Evolutionary conservation across 2,329 filamentous ascomycete genomes (phyloP), one percentile per base, ranked within the genome.

Genomic region (Hypoxylon sp.): DNA sequence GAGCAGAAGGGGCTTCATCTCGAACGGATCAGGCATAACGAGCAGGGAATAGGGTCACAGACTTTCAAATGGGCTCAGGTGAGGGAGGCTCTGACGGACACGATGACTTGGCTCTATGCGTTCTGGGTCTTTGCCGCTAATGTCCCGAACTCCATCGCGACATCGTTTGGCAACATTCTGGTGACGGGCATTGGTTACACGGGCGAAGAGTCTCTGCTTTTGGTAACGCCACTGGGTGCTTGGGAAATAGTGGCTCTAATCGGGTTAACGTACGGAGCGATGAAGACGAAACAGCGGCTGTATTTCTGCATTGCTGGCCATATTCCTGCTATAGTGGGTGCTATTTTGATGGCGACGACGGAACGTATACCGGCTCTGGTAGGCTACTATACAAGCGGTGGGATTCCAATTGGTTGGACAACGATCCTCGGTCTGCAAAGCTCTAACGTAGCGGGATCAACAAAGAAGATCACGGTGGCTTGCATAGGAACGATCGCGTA

Each of bases 81-180:
- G 42, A 68, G 62, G 46, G 80, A 82, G 61, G 79, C 79, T 5
- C 61, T 81, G 6, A 63, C 40, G 0, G 79, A 81, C 56, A 77
- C 77, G 0, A 77, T 77, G 68, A 80, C 79, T 8, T 81, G 79
- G 79, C 69, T 81, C 40, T 75, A 75, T 55, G 73, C 72, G 0
- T 80, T 82, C 59, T 80, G 77, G 77, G 72, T 80, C 33, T 78
- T 81, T 37, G 78, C 78, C 0, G 78, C 77, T 35, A 81, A 82
- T 53, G 75, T 81, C 6, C 79, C 79, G 2, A 81, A 81, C 53
- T 79, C 77, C 0, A 79, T 77, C 48, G 77, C 77, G 4, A 81
- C 78, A 1, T 80, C 77, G 31, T 81, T 81, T 22, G 78, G 78
- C 1, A 80, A 79, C 49, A 80, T 81, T 51, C 70, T 82, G 10